A percentile compares a stretch with the other conserved stretches of the same genome.
These are phyloP conservation scores for Trametes punicea DNA, from an alignment of 768 basidiomycete species.

Conservation along the genomic window DNA sequence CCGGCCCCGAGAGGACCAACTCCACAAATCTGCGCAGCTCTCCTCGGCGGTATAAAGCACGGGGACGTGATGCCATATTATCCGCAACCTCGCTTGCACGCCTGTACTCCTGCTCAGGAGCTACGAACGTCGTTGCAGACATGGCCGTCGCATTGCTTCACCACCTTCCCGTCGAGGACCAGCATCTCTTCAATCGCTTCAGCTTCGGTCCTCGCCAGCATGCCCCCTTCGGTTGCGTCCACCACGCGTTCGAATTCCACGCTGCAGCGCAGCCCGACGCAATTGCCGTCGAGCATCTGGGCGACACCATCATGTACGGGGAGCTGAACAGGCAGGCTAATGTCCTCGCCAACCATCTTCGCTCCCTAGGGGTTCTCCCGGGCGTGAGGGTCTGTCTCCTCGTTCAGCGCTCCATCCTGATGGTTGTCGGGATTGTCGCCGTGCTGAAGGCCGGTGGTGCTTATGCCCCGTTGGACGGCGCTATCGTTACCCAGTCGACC, in stretches of 20 bases:
- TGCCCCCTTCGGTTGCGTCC: constrained; percentile 47
- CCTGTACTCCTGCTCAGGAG: background rate
- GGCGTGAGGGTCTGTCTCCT: constrained; percentile 55
- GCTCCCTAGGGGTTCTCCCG: constrained; percentile 39
- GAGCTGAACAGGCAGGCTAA: constrained; percentile 50
- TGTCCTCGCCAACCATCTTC: constrained; percentile 43
- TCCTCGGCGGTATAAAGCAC: constrained; percentile 6
- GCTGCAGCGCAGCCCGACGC: constrained; percentile 39
- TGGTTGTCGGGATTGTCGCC: constrained; percentile 52
- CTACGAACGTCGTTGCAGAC: constrained; percentile 3
- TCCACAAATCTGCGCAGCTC: constrained; percentile 11
- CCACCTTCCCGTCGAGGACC: constrained; percentile 39
- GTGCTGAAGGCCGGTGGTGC: constrained; percentile 56
- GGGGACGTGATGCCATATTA: background rate
- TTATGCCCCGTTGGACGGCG: constrained; percentile 58
- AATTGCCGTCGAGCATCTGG: constrained; percentile 47
- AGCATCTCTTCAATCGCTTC: constrained; percentile 42
- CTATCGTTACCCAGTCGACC: constrained; percentile 52
- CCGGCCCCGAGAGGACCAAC: background rate
- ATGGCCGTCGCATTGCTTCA: constrained; percentile 19
- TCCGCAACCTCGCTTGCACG: constrained; percentile 1
- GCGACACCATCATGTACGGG: constrained; percentile 45
- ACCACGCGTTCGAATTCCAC: constrained; percentile 52
- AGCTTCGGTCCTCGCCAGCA: constrained; percentile 39
- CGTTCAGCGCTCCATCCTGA: constrained; percentile 49